A percentile compares a stretch with the other conserved stretches of the same genome.
These are phyloP conservation scores for Exophiala calicioides DNA, from an alignment of 2,329 filamentous ascomycete species.

Conservation along the genomic window DNA sequence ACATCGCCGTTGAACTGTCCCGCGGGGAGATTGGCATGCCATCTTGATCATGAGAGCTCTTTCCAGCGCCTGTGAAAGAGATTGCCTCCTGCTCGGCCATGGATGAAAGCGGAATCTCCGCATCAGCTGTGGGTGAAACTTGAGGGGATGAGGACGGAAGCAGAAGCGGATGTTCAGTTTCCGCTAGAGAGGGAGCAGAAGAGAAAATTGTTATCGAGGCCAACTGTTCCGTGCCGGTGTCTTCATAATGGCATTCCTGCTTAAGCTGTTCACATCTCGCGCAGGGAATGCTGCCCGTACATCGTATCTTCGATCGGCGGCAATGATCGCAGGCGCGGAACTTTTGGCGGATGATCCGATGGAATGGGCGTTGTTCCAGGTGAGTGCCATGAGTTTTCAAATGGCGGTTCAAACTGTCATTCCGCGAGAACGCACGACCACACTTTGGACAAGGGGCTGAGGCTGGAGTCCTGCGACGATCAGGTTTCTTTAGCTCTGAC, in stretches of 20 bases:
- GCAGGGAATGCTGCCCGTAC: slow-evolving; percentile 23
- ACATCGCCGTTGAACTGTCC: slow-evolving; percentile 13
- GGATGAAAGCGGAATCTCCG: no score
- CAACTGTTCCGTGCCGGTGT: slow-evolving; percentile 1
- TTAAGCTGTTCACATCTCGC: slow-evolving; percentile 21
- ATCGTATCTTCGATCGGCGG: slow-evolving; percentile 24
- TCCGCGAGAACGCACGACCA: slow-evolving; percentile 24
- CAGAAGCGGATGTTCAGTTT: slow-evolving; percentile 1
- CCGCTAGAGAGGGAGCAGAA: background rate
- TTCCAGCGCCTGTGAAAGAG: slow-evolving; percentile 7
- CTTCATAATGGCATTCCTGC: slow-evolving; percentile 23
- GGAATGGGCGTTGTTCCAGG: slow-evolving; percentile 21
- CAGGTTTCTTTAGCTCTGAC: slow-evolving; percentile 10
- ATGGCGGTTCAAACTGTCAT: slow-evolving; percentile 26
- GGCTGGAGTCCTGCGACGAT: slow-evolving; percentile 24
- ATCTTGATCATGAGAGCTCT: slow-evolving; percentile 4
- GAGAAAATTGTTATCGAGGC: slow-evolving; percentile 5
- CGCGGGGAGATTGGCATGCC: slow-evolving; percentile 11
- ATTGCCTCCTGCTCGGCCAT: no score
- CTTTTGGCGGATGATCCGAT: slow-evolving; percentile 27
- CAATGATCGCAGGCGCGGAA: slow-evolving; percentile 26
- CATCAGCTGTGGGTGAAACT: slow-evolving; percentile 1
- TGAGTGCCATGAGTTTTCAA: slow-evolving; percentile 22
- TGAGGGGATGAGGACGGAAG: slow-evolving; percentile 1
- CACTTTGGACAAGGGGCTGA: slow-evolving; percentile 25